Percentiles rank a stretch among this genome's conserved stretches.
These are phyloP conservation scores for Trichoderma sp. DNA, from an alignment of 2,329 filamentous ascomycete genomes.

Conservation along the genomic window DNA sequence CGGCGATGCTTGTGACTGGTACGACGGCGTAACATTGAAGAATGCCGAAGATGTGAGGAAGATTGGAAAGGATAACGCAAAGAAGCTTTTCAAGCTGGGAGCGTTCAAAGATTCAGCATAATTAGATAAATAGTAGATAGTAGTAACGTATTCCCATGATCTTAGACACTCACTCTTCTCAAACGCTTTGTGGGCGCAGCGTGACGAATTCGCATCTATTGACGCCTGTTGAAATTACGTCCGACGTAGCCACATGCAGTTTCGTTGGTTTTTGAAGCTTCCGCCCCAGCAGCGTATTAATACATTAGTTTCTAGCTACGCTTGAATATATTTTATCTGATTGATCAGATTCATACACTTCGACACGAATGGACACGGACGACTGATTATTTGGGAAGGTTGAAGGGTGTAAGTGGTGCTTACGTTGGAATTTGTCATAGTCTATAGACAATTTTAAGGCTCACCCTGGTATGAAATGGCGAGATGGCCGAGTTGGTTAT, in stretches of 20 bases:
- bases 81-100: conserved; percentile 46
- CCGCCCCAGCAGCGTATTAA: no score
- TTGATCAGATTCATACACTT: no score
- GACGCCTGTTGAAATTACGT: no score
- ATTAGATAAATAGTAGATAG: neutral
- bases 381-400: no score
- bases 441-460: neutral
- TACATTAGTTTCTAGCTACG: neutral
- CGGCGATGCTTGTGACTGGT: conserved; percentile 48
- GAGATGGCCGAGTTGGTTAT: conserved; percentile 31
- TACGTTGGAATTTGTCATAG: neutral
- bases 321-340: neutral
- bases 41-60: conserved; percentile 44
- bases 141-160: neutral
- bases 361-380: no score
- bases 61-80: conserved; percentile 50
- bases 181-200: neutral
- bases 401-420: neutral
- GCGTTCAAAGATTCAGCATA: conserved; percentile 40
- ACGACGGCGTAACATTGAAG: conserved; percentile 44
- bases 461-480: neutral
- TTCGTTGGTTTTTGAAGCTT: no score
- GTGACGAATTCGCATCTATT: no score
- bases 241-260: no score
- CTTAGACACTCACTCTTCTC: neutral